Evolutionary conservation across 2,329 filamentous ascomycete genomes (phyloP).

Genomic region (Rutstroemia sp.): DNA sequence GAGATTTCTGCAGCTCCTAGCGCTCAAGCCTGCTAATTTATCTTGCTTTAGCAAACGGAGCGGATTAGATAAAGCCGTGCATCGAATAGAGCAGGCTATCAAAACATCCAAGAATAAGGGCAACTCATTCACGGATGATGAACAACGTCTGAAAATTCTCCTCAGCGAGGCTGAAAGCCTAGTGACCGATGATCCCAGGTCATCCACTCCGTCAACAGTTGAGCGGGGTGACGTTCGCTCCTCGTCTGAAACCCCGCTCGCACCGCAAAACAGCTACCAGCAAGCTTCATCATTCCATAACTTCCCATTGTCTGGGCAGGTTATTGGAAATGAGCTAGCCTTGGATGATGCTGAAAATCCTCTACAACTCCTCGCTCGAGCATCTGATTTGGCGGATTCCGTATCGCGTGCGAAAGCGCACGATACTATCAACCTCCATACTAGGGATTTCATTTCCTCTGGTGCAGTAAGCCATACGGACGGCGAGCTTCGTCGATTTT

Average conservation of each 20-base stretch:
- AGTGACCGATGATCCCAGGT: slow-evolving; percentile 22
- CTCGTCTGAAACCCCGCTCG: background rate
- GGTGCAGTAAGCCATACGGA: slow-evolving; percentile 17
- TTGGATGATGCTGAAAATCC: slow-evolving; percentile 71
- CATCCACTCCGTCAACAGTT: slow-evolving; percentile 9
- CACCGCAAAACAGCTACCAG: background rate
- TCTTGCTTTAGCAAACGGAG: slow-evolving; percentile 54
- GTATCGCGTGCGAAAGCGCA: slow-evolving; percentile 5
- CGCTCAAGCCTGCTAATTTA: background rate
- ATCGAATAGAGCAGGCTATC: slow-evolving; percentile 65
- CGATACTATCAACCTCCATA: background rate
- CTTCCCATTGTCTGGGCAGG: background rate
- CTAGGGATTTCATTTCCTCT: background rate
- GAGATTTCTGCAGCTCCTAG: slow-evolving; percentile 21
- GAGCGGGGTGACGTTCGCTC: background rate
- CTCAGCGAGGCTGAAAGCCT: slow-evolving; percentile 40
- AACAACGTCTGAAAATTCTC: slow-evolving; percentile 42
- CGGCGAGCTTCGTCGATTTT: slow-evolving; percentile 54
- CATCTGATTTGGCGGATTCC: slow-evolving; percentile 49
- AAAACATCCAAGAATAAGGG: slow-evolving; percentile 39
- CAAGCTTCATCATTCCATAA: background rate
- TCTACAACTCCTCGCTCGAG: slow-evolving; percentile 63
- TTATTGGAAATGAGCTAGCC: slow-evolving; percentile 44
- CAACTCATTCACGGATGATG: slow-evolving; percentile 33
- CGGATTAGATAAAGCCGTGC: slow-evolving; percentile 66